These are phyloP conservation scores for Colletotrichum plurivorum DNA, from an alignment of 2,329 filamentous ascomycete genomes.

Conservation along the genomic window DNA sequence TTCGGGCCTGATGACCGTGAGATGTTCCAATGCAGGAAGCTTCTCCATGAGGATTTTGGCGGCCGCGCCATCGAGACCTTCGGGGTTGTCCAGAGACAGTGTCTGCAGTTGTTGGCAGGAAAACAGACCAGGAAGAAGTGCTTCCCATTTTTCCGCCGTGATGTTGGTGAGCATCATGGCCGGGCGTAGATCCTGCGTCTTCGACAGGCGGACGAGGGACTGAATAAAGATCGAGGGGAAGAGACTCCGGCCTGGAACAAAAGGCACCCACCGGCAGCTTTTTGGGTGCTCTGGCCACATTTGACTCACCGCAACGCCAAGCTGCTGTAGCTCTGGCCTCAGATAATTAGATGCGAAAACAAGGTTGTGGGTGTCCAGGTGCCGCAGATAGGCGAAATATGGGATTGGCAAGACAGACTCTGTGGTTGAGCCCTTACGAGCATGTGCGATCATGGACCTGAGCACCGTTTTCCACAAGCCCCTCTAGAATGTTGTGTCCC, in stretches of 20 bases:
- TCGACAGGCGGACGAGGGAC: neutral
- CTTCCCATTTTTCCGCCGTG: conserved; percentile 1
- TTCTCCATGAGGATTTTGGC: neutral
- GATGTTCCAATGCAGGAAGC: neutral
- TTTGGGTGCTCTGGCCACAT: no score
- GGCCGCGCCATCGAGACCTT: neutral
- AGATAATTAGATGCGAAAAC: neutral
- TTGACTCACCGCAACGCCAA: no score
- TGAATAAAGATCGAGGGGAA: neutral
- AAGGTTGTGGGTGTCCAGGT: neutral
- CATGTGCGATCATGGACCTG: neutral
- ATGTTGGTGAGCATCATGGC: conserved; percentile 8
- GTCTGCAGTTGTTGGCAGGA: conserved; percentile 2
- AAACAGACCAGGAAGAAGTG: neutral
- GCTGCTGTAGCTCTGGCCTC: neutral
- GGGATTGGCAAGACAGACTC: neutral
- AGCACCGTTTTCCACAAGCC: neutral
- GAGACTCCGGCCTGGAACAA: neutral
- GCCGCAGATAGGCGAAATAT: neutral
- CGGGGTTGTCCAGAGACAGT: neutral
- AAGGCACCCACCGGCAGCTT: no score
- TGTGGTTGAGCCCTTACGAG: neutral
- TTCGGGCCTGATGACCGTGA: neutral
- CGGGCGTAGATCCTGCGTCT: neutral
- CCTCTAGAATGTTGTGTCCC: neutral